These are phyloP conservation scores for Euphorbia tirucalli DNA, from an alignment of 345 rosid species.

Conservation along the genomic window DNA sequence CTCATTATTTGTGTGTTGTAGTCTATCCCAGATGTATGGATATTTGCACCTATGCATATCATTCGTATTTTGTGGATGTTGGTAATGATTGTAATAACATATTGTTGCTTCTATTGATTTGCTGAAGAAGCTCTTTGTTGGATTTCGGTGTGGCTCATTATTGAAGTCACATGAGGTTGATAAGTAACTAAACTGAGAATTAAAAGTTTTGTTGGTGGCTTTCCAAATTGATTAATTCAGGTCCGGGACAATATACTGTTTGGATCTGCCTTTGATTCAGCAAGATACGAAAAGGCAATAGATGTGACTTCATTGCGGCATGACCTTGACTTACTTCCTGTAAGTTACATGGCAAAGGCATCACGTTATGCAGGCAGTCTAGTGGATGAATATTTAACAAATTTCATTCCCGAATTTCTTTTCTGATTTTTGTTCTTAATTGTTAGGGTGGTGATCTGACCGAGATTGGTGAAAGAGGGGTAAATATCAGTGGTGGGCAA, in stretches of 20 bases:
- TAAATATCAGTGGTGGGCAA: constrained; percentile 99
- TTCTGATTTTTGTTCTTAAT: constrained; percentile 26
- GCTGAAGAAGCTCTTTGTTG: background rate
- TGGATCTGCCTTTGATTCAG: constrained; percentile 76
- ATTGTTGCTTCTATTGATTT: background rate
- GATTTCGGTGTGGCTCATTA: background rate
- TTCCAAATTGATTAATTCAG: constrained; percentile 36
- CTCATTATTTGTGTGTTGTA: background rate
- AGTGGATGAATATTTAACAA: constrained; percentile 14
- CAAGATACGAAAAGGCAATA: constrained; percentile 75
- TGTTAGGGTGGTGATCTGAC: constrained; percentile 97
- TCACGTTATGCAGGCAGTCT: constrained; percentile 7
- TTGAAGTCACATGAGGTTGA: background rate
- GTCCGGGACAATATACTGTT: constrained; percentile 91
- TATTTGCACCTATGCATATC: background rate
- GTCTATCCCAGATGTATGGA: background rate
- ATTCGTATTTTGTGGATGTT: background rate
- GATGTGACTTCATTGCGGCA: constrained; percentile 89
- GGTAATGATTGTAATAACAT: background rate
- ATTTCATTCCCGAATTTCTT: constrained; percentile 21
- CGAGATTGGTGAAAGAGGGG: constrained; percentile 99
- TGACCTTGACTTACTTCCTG: constrained; percentile 89
- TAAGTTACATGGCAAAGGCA: constrained; percentile 41
- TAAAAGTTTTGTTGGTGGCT: constrained; percentile 12
- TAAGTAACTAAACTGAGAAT: constrained; percentile 9